phyloP scores from a whole-genome alignment of 2,329 filamentous ascomycete species.

The Lojkania enalia region DNA sequence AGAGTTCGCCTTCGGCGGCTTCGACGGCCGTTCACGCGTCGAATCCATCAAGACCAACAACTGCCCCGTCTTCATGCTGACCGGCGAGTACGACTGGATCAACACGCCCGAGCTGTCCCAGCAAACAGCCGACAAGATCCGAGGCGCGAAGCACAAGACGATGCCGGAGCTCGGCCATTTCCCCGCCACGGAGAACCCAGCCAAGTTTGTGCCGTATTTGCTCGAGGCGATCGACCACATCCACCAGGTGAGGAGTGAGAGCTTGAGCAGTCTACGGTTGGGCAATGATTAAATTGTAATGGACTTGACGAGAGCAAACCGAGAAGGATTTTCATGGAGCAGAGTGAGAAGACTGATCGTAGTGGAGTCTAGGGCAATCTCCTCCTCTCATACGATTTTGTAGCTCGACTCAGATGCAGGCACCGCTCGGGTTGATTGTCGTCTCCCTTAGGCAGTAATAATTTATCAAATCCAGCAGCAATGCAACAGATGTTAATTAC shows the following conservation, averaged over 20 bases:
- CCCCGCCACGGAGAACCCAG: conserved; percentile 51
- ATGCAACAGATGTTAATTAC: no score
- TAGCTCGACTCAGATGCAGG: no score
- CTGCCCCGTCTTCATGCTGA: conserved; percentile 57
- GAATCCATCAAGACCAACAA: conserved; percentile 52
- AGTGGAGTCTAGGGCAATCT: no score
- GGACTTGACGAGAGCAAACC: no score
- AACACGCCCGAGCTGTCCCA: conserved; percentile 53
- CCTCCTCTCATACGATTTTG: no score
- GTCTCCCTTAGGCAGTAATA: no score
- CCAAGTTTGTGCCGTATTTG: conserved; percentile 44
- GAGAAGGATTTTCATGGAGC: no score
- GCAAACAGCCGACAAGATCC: conserved; percentile 53
- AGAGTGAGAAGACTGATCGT: no score
- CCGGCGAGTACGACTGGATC: conserved; percentile 55
- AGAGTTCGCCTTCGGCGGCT: conserved; percentile 57
- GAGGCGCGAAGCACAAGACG: conserved; percentile 48
- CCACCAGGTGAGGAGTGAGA: conserved; percentile 35
- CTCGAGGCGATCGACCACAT: conserved; percentile 46
- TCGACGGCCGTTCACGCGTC: conserved; percentile 52
- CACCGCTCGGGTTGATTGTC: no score
- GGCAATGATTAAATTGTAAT: conserved; percentile 29
- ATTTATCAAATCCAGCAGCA: no score
- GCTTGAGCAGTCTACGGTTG: conserved; percentile 37
- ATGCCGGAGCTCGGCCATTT: conserved; percentile 55